Evolutionary conservation across 23 red algal genomes (phyloP), one percentile per base, ranked within the genome.

Genomic region (Gracilariopsis chorda): DNA sequence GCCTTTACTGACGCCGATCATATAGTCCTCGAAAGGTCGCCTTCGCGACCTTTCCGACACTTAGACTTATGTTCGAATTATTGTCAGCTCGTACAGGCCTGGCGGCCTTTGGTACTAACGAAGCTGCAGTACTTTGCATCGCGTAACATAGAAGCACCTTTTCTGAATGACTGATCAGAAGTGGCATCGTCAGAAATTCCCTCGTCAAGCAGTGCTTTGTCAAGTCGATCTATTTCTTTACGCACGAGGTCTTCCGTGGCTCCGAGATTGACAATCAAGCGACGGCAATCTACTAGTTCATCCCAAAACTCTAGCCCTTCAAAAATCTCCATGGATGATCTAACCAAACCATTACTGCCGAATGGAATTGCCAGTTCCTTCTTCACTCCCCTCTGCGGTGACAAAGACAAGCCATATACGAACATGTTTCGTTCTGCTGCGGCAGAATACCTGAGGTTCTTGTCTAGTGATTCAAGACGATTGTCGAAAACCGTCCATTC

Each of bases 281-380:
- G 82, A 71, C 92, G 88, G 73, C 95, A 98, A 51, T 98, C 95
- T 19, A 98, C 78, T 12, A 94, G 67, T 48, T 98, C 91, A 47
- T 98, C 95, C 87, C 92, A 95, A 34, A 85, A 77, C 33, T 95
- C 86, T 16, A 95, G 48, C 53, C 46, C 40, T 70, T 94, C 69
- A 75, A 95, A 95, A 24, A 98, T 94, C 24, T 86, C 92, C 77
- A 95, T 90, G 8, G 95, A 84, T 3, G 86, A 88, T 33, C 92
- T 95, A 2, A 98, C 95, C 65, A 98, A 51, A 27, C 95, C 95
- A 36, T 94, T 76, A 14, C 78, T 82, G 46, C 95, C 95, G 27
- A 98, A 77, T 47, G 89, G 51, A 65, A 77, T 61, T 13, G 95
- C 95, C 51, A 80, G 88, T 35, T 87, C 80, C 28, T 81, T 74